phyloP scores from a whole-genome alignment of 108 stramenopile species.

The Nitzschia sp. region DNA sequence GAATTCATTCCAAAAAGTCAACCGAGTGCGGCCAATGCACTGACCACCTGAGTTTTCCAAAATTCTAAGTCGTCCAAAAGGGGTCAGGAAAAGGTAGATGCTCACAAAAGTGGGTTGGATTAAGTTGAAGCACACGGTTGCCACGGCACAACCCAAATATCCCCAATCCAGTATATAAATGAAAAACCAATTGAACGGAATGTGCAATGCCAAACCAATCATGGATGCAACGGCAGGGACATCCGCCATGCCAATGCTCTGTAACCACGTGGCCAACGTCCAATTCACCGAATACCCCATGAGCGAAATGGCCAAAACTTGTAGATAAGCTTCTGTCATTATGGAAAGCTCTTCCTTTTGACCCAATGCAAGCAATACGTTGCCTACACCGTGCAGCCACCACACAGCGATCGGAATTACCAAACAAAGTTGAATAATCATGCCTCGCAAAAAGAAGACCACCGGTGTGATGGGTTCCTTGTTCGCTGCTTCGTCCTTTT shows the following conservation, averaged over 20 bases:
- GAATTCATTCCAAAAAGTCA: conserved; percentile 37
- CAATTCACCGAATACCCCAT: conserved; percentile 55
- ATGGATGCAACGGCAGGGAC: conserved; percentile 47
- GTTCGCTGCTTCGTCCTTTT: neutral
- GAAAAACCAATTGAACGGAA: conserved; percentile 63
- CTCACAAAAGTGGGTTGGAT: conserved; percentile 45
- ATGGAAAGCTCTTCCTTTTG: conserved; percentile 43
- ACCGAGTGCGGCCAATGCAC: conserved; percentile 23
- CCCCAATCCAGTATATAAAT: conserved; percentile 49
- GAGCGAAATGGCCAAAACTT: conserved; percentile 45
- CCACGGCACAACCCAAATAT: conserved; percentile 57
- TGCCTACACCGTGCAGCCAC: conserved; percentile 54
- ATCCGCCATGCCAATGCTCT: conserved; percentile 55
- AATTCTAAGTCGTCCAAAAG: conserved; percentile 29
- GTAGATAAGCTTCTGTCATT: conserved; percentile 50
- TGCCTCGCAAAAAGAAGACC: conserved; percentile 49
- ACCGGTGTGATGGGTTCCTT: conserved; percentile 40
- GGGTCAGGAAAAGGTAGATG: conserved; percentile 28
- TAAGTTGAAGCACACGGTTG: conserved; percentile 45
- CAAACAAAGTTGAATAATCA: conserved; percentile 47
- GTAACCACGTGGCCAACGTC: conserved; percentile 59
- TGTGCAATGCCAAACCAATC: conserved; percentile 43
- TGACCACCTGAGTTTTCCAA: conserved; percentile 31
- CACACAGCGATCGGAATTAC: conserved; percentile 52
- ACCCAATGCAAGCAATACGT: conserved; percentile 45